These are phyloP conservation scores for Petrea volubilis DNA, from an alignment of 257 asterid species.

Conservation along the genomic window DNA sequence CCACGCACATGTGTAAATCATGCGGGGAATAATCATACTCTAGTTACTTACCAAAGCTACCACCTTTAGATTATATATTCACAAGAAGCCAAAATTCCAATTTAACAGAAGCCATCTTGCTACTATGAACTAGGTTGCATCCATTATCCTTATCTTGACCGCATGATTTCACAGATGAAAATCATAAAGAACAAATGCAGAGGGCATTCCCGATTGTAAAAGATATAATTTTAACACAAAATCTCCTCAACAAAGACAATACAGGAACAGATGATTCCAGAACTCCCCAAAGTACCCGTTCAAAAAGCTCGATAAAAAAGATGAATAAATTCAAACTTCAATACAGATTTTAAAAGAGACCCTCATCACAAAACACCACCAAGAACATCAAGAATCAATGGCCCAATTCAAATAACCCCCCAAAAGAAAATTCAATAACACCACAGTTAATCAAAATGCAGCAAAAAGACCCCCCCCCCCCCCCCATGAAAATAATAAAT, in stretches of 20 bases:
- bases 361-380: neutral
- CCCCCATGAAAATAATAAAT: too few relatives aligned
- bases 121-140: neutral
- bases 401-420: neutral
- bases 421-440: neutral
- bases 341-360: conserved; percentile 1
- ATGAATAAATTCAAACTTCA: neutral
- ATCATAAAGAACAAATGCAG: neutral
- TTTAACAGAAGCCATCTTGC: neutral
- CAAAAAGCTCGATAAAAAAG: neutral
- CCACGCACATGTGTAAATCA: neutral
- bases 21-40: neutral
- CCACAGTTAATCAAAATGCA: neutral
- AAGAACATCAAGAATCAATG: conserved; percentile 9
- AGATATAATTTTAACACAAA: neutral
- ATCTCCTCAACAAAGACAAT: neutral
- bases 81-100: neutral
- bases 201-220: neutral
- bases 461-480: neutral
- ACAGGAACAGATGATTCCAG: neutral
- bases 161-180: neutral
- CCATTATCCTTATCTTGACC: neutral
- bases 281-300: neutral
- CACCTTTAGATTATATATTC: neutral
- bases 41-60: neutral